These are phyloP conservation scores for Xerocomellus amylosporus DNA, from an alignment of 768 basidiomycete genomes.

Conservation along the genomic window DNA sequence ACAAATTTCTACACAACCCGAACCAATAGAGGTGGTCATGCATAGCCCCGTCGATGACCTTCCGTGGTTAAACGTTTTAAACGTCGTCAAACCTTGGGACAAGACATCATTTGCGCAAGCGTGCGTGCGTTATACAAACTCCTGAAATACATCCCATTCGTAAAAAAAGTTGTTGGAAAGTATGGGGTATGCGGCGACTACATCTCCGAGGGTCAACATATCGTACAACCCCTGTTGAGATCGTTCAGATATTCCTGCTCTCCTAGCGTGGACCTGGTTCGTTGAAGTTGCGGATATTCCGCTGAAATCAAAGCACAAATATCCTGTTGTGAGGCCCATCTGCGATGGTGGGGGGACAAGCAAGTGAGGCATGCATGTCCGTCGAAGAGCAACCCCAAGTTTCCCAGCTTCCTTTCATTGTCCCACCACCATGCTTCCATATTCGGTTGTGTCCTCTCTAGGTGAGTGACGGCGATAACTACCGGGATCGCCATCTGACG, in stretches of 20 bases:
- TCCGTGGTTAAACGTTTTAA: no score
- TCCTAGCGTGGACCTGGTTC: neutral
- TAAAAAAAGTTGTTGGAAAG: no score
- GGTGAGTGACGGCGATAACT: constrained; percentile 35
- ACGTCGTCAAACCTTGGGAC: no score
- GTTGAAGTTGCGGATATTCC: neutral
- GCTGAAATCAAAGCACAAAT: constrained; percentile 7
- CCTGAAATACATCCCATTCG: no score
- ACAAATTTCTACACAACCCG: no score
- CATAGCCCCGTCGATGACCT: no score
- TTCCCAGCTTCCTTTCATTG: constrained; percentile 15
- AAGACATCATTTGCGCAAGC: no score
- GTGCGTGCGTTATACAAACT: no score
- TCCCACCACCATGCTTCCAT: constrained; percentile 33
- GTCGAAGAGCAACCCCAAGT: constrained; percentile 20
- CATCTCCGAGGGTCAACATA: constrained; percentile 12
- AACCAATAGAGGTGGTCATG: no score
- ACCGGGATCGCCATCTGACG: constrained; percentile 34
- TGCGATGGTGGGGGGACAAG: constrained; percentile 7
- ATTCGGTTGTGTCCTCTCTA: constrained; percentile 26
- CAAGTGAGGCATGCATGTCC: constrained; percentile 28
- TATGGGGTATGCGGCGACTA: no score
- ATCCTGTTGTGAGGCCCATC: constrained; percentile 9
- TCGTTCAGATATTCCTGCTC: neutral
- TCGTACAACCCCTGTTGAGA: constrained; percentile 1